Evolutionary conservation across 768 basidiomycete species (phyloP), one percentile per base, ranked within the genome.

Genomic region (Boletus rubroflammeus): DNA sequence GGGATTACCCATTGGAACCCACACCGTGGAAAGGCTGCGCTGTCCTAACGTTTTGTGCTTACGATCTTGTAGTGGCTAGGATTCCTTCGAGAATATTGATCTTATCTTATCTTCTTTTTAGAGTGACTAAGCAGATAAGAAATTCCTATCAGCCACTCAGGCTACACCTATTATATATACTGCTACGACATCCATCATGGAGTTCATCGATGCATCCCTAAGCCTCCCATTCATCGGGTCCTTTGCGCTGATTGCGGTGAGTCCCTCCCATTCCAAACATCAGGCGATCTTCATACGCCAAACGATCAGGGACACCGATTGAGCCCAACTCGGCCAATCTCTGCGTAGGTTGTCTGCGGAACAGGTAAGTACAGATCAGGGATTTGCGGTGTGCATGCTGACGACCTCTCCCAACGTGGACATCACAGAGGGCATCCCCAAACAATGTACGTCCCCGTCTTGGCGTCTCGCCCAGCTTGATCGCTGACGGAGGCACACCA

Each of bases 361-460:
- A 95, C 79, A 86, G 87, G 88, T 88, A 67, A 57, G 86, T 72
- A 15, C 8, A 6, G 32, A 54, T 19, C 48, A 36, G n/a, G 0
- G n/a, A 47, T 55, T 21, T 10, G 14, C 45, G 13, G 17, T 6
- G 17, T 45, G 32, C 31, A 28, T 6, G 3, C 29, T 51, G 54
- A 57, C 8, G 49, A 45, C 2, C 10, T 21, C 8, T 0, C 4
- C 23, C 14, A 93, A 90, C 8, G 85, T 98, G 56, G 97, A 99
- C 70, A 96, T 99, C 67, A 98, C 95, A 1, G 96, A 98, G 68
- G 94, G 93, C 14, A 98, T 98, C 49, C 96, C 95, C 7, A 98
- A 94, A 67, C 91, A 92, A 83, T 84, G 90, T 88, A 49, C 48
- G 75, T 67, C n/a, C 48, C 19, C 10, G 1, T 19, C 38, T 15